Evolutionary conservation across 345 rosid species (phyloP).

Genomic region (Rhizophora apiculata): DNA sequence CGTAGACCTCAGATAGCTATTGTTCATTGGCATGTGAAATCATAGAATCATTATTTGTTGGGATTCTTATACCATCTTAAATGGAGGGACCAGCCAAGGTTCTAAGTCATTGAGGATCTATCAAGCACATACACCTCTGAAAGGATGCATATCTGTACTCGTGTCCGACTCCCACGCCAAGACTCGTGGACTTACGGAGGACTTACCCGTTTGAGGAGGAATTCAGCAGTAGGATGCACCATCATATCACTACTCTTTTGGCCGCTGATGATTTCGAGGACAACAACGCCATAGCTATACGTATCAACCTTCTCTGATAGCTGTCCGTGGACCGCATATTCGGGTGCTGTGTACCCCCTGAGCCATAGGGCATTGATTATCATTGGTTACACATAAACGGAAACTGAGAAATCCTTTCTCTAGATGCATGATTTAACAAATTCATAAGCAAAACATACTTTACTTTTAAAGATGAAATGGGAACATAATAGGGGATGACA

Average conservation of each 20-base stretch:
- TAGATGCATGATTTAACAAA: too few species aligned
- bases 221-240: conserved; percentile 14
- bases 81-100: not conserved
- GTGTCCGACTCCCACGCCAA: too few species aligned
- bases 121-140: not conserved
- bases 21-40: not conserved
- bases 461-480: not conserved
- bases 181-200: not conserved
- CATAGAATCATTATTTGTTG: not conserved
- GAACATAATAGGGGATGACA: not conserved
- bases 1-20: too few species aligned
- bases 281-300: conserved; percentile 41
- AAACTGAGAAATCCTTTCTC: not conserved
- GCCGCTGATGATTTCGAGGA: conserved; percentile 39
- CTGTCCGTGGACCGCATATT: conserved; percentile 40
- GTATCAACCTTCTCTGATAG: conserved; percentile 38
- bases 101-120: too few species aligned
- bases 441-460: not conserved
- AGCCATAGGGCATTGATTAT: not conserved
- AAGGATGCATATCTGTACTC: too few species aligned
- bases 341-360: conserved; percentile 51
- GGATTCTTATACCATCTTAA: too few species aligned
- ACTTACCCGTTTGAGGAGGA: conserved; percentile 22
- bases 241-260: conserved; percentile 24
- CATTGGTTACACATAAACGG: not conserved